Evolutionary conservation across 108 stramenopile species (phyloP).

Genomic region (Skeletonema potamos): DNA sequence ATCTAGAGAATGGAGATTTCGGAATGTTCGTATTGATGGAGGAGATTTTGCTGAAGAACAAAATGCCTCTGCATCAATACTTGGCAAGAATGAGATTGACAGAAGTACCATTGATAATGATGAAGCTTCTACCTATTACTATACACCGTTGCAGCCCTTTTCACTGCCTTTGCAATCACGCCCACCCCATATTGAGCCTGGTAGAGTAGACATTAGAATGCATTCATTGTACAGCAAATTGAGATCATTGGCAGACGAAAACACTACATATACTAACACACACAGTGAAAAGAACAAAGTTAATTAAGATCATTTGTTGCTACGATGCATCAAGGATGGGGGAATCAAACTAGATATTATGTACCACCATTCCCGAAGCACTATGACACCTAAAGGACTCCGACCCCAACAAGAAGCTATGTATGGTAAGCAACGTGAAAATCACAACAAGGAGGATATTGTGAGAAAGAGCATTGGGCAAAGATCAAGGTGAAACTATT

Average conservation of each 20-base stretch:
- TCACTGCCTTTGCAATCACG: conserved; percentile 27
- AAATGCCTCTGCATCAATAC: background rate
- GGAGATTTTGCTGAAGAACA: conserved; percentile 41
- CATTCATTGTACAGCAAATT: conserved; percentile 39
- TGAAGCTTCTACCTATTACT: conserved; percentile 38
- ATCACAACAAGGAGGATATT: no score
- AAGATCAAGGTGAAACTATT: no score
- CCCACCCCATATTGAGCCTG: conserved; percentile 49
- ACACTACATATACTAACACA: background rate
- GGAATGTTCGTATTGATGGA: conserved; percentile 34
- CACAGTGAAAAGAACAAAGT: no score
- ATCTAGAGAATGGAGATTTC: conserved; percentile 27
- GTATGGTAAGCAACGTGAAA: no score
- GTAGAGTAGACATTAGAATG: conserved; percentile 50
- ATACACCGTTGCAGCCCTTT: conserved; percentile 44
- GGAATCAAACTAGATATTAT: no score
- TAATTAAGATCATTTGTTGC: no score
- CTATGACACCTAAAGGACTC: no score
- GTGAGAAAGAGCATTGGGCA: no score
- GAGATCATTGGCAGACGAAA: background rate
- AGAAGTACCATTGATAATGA: background rate
- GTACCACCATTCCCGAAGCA: no score
- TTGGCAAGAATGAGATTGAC: background rate
- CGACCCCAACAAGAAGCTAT: no score
- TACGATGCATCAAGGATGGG: no score